A percentile compares a stretch with the other conserved stretches of the same genome.
Conservation (phyloP, 306 rosid genomes). For the Cucurbita pepo region DNA sequence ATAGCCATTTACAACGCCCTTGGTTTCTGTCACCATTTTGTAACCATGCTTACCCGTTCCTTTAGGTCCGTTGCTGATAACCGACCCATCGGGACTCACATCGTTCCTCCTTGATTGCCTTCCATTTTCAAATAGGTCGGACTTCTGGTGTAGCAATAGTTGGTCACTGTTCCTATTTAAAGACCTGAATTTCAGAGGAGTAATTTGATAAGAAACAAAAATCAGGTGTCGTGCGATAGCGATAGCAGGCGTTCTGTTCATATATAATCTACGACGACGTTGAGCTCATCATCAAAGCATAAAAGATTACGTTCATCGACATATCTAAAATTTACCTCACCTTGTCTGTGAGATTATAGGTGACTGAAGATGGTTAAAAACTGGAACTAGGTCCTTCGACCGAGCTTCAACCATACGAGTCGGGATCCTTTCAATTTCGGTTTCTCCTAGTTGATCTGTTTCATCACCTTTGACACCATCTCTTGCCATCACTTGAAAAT, state of each 20-base stretch:
- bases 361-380: conserved; percentile 43
- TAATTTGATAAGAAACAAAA: not conserved
- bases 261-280: not conserved
- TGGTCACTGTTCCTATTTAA: not conserved
- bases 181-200: not conserved
- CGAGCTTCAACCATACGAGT: conserved; percentile 59
- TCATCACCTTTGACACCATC: conserved; percentile 33
- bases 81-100: conserved; percentile 22
- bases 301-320: not conserved
- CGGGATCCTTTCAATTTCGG: conserved; percentile 65
- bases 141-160: conserved; percentile 22
- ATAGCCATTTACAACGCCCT: conserved; percentile 49
- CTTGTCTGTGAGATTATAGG: conserved; percentile 44
- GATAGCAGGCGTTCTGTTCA: not conserved
- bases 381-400: conserved; percentile 64
- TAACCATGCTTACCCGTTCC: conserved; percentile 32
- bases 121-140: conserved; percentile 27
- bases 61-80: conserved; percentile 21
- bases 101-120: conserved; percentile 26
- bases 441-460: conserved; percentile 42
- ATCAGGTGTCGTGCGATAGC: not conserved
- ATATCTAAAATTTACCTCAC: conserved; percentile 12
- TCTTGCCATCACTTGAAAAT: conserved; percentile 51
- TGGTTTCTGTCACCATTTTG: conserved; percentile 20
- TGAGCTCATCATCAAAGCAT: not conserved